phyloP scores from a whole-genome alignment of 2,329 filamentous ascomycete genomes.

The Metarhizium album region DNA sequence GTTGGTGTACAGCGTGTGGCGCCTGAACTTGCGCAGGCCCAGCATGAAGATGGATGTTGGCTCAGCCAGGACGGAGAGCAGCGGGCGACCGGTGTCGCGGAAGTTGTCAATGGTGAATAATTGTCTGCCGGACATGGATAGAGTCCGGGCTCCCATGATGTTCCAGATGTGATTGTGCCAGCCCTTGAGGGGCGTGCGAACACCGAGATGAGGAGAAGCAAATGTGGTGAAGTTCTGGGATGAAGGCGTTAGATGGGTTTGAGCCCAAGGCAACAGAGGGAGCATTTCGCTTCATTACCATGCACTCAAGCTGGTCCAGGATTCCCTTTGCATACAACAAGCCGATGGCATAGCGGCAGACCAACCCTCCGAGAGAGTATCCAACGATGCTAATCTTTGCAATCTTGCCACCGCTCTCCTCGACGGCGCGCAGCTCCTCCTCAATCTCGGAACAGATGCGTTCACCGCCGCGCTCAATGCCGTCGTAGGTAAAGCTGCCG shows the following conservation, averaged over 20 bases:
- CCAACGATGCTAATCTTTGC: conserved; percentile 78
- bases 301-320: conserved; percentile 68
- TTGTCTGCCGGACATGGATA: conserved; percentile 77
- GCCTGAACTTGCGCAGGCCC: conserved; percentile 64
- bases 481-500: conserved; percentile 62
- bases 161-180: conserved; percentile 65
- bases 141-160: conserved; percentile 65
- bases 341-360: conserved; percentile 78
- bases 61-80: conserved; percentile 74
- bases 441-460: conserved; percentile 58
- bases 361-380: conserved; percentile 80
- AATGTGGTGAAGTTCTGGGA: conserved; percentile 85
- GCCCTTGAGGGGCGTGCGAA: conserved; percentile 57
- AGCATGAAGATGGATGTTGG: conserved; percentile 76
- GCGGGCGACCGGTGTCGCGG: conserved; percentile 67
- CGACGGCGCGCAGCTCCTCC: conserved; percentile 46
- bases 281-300: conserved; percentile 36
- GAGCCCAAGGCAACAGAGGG: neutral
- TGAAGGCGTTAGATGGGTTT: neutral
- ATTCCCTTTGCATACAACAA: conserved; percentile 71
- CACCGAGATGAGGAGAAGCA: conserved; percentile 73
- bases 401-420: conserved; percentile 56
- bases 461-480: conserved; percentile 57
- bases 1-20: conserved; percentile 73
- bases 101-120: conserved; percentile 82